phyloP scores from a whole-genome alignment of 768 basidiomycete genomes.

The Daedaleopsis nitida region DNA sequence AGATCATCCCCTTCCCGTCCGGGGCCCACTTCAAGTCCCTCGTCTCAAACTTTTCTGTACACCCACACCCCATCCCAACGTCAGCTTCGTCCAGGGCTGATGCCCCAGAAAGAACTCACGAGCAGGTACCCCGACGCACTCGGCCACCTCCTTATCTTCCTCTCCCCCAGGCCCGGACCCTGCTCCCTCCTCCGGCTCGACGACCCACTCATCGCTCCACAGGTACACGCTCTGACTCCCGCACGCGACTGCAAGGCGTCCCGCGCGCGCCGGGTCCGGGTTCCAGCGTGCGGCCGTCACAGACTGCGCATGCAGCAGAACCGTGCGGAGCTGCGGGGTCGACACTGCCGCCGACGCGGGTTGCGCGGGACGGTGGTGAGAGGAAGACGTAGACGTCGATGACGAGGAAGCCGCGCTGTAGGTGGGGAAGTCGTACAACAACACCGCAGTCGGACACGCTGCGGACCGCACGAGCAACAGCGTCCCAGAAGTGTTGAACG shows the following conservation, averaged over 20 bases:
- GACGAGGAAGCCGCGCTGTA: not conserved
- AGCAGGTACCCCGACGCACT: slow-evolving; percentile 89
- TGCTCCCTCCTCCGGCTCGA: slow-evolving; percentile 33
- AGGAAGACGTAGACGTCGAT: not conserved
- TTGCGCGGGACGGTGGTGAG: not conserved
- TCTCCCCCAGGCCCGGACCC: slow-evolving; percentile 35
- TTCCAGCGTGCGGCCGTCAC: slow-evolving; percentile 80
- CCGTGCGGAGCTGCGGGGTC: slow-evolving; percentile 60
- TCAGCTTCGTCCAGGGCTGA: not conserved
- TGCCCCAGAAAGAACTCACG: slow-evolving; percentile 49
- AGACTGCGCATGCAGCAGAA: slow-evolving; percentile 65
- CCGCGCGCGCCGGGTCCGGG: slow-evolving; percentile 69
- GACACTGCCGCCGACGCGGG: not conserved
- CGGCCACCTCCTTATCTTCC: slow-evolving; percentile 76
- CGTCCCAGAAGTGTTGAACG: slow-evolving; percentile 80
- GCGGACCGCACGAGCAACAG: slow-evolving; percentile 76
- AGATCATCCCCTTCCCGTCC: slow-evolving; percentile 79
- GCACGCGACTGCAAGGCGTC: slow-evolving; percentile 67
- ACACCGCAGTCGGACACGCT: slow-evolving; percentile 19
- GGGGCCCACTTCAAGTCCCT: slow-evolving; percentile 78
- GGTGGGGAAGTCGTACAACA: slow-evolving; percentile 19
- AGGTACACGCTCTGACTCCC: slow-evolving; percentile 67
- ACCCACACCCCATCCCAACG: not conserved
- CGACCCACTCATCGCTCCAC: slow-evolving; percentile 85
- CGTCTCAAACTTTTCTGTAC: slow-evolving; percentile 68